Percentiles rank a stretch among this genome's conserved stretches.
Evolutionary conservation across 164 flowering plant species (phyloP).

Genomic region (Chimonanthus salicifolius): DNA sequence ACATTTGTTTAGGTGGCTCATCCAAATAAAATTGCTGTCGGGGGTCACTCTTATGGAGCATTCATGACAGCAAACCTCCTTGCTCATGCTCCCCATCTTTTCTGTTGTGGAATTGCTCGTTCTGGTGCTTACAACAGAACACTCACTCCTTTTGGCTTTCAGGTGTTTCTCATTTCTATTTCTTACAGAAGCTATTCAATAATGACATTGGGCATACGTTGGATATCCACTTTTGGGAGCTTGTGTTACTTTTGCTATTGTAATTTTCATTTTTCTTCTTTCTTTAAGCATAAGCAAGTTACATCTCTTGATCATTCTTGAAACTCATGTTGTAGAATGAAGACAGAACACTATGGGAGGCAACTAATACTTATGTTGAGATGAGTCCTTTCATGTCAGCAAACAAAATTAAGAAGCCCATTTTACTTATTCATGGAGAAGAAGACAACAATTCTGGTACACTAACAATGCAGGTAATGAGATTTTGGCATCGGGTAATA

Average conservation of each 20-base stretch:
- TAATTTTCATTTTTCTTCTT: background rate
- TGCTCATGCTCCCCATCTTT: constrained; percentile 98
- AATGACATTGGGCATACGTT: background rate
- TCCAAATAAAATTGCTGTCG: constrained; percentile 92
- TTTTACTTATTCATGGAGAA: constrained; percentile 93
- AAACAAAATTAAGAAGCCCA: constrained; percentile 87
- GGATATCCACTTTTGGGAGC: background rate
- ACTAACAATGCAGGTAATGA: constrained; percentile 86
- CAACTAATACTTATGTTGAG: constrained; percentile 74
- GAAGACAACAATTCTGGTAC: constrained; percentile 98
- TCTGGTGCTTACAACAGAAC: constrained; percentile 98
- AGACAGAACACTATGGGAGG: constrained; percentile 98
- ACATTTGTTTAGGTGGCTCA: constrained; percentile 69
- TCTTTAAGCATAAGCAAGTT: too few relatives aligned
- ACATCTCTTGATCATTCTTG: background rate
- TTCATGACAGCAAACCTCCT: constrained; percentile 97
- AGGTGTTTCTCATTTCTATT: constrained; percentile 38
- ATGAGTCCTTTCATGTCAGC: constrained; percentile 99
- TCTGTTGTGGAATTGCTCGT: constrained; percentile 94
- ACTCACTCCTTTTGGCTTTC: constrained; percentile 98
- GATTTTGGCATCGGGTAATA: background rate
- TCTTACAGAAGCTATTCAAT: background rate
- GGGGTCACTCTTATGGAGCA: constrained; percentile 99
- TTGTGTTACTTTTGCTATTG: background rate
- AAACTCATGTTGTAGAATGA: constrained; percentile 54